These are phyloP conservation scores for Colletotrichum kahawae DNA, from an alignment of 2,329 filamentous ascomycete genomes.

Conservation along the genomic window DNA sequence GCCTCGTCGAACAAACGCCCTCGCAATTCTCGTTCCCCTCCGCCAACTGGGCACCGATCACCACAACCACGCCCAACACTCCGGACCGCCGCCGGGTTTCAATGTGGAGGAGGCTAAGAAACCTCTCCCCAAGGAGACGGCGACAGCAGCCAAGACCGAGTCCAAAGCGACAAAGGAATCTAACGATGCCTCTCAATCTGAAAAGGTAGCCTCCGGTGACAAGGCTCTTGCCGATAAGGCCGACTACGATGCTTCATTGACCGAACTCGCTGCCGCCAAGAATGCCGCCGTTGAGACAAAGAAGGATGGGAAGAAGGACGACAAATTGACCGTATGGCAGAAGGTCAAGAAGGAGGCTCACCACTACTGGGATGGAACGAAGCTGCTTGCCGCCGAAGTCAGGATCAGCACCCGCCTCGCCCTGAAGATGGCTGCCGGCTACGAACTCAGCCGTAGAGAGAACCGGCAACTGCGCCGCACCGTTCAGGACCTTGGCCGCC, in stretches of 20 bases:
- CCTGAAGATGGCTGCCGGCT: constrained; percentile 96
- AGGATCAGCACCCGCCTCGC: constrained; percentile 90
- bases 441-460: constrained; percentile 93
- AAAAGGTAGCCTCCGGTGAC: constrained; percentile 31
- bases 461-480: constrained; percentile 91
- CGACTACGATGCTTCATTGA: constrained; percentile 51
- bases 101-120: constrained; percentile 90
- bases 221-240: constrained; percentile 35
- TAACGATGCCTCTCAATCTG: background rate
- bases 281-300: constrained; percentile 65
- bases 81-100: constrained; percentile 85
- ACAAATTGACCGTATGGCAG: constrained; percentile 88
- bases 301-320: constrained; percentile 71
- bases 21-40: constrained; percentile 62
- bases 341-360: constrained; percentile 93
- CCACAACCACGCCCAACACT: constrained; percentile 54
- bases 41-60: constrained; percentile 65
- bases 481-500: constrained; percentile 87
- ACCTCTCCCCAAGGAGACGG: constrained; percentile 67
- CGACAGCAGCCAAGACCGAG: constrained; percentile 38
- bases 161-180: constrained; percentile 34
- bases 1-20: constrained; percentile 50
- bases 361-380: constrained; percentile 99
- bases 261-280: constrained; percentile 69
- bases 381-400: constrained; percentile 89